A percentile compares a stretch with the other conserved stretches of the same genome.
These are phyloP conservation scores for Entelexis paramagnoliae DNA, from an alignment of 1,139 yeast genomes.

Conservation along the genomic window DNA sequence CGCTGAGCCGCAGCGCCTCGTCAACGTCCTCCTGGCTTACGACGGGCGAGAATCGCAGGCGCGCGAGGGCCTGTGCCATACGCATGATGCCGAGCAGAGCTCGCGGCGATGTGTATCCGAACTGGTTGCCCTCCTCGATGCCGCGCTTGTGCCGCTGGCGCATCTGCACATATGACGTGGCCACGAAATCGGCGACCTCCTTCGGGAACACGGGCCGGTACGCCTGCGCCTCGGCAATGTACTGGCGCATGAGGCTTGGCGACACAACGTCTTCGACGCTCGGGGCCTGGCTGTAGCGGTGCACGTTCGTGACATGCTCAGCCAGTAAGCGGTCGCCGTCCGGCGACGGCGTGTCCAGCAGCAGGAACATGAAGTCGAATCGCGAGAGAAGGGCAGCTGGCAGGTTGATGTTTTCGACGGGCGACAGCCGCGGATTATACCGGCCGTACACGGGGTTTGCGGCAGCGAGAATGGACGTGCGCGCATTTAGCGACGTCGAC, in stretches of 20 bases:
- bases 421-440: conserved; percentile 81
- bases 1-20: conserved; percentile 80
- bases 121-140: conserved; percentile 66
- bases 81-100: conserved; percentile 84
- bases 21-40: conserved; percentile 81
- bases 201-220: conserved; percentile 80
- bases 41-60: conserved; percentile 65
- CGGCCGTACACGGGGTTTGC: conserved; percentile 97
- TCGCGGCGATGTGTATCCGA: conserved; percentile 91
- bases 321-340: conserved; percentile 82
- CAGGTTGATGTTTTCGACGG: conserved; percentile 87
- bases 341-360: conserved; percentile 73
- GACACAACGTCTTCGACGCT: conserved; percentile 66
- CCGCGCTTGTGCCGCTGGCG: conserved; percentile 82
- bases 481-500: conserved; percentile 89
- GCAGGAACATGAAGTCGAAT: conserved; percentile 79
- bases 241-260: conserved; percentile 73
- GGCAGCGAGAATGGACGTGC: conserved; percentile 92
- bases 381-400: conserved; percentile 96
- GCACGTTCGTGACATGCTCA: conserved; percentile 88
- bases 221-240: conserved; percentile 74
- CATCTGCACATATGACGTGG: conserved; percentile 76
- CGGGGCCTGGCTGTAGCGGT: conserved; percentile 86
- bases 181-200: conserved; percentile 80
- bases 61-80: conserved; percentile 88